Evolutionary conservation across 148 eudicot species (phyloP).

Genomic region (Vaccinium corymbosum): DNA sequence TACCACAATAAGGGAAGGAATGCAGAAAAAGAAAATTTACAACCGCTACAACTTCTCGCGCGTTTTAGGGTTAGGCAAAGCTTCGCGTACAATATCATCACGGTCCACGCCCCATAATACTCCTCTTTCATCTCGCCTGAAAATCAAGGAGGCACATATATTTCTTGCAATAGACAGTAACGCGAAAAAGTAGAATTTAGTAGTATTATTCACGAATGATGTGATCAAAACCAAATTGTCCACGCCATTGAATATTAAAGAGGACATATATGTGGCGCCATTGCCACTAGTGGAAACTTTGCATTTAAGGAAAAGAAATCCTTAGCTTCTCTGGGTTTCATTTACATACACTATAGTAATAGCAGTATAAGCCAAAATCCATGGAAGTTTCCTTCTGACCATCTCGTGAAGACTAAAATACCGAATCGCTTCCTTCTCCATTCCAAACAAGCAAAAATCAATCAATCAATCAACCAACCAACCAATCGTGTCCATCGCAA

Average conservation of each 20-base stretch:
- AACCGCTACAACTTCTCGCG: background rate
- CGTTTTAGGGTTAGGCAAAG: background rate
- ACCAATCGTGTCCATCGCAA: background rate
- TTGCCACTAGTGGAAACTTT: background rate
- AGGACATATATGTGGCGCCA: background rate
- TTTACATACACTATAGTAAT: background rate
- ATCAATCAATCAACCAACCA: background rate
- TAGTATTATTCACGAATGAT: background rate
- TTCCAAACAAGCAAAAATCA: constrained; percentile 17
- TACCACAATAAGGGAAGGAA: background rate
- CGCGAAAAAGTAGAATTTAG: background rate
- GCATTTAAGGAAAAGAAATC: background rate
- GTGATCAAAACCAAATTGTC: background rate
- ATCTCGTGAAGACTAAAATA: background rate
- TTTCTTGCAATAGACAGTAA: background rate
- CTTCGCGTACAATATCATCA: background rate
- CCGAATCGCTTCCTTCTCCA: background rate
- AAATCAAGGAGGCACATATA: background rate
- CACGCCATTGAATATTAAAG: background rate
- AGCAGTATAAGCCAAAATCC: background rate
- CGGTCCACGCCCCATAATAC: background rate
- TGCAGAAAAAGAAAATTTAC: background rate
- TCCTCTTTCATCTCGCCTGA: background rate
- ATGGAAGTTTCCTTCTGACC: background rate
- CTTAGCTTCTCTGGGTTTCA: background rate